Base-by-base conservation (phyloP, 1,284 basidiomycete genomes). In the Leccinum insolens region DNA sequence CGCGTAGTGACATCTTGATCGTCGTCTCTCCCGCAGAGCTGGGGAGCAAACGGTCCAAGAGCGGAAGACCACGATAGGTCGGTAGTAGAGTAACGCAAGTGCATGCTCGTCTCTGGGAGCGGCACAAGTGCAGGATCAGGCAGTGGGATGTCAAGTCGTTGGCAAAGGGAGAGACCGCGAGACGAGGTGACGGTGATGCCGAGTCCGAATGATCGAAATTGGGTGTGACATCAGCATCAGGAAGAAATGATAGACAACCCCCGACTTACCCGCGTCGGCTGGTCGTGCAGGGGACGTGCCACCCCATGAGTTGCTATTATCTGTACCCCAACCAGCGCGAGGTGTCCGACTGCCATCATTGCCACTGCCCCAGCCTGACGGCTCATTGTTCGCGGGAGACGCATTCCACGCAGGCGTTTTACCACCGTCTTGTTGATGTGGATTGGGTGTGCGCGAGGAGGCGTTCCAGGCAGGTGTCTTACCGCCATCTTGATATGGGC, bases 71-170 rank as follows among this genome's bases (percentile, higher is more conserved):
- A 11, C 89, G 85, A 71, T 90, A 94, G 4, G 87, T 92, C 76
- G 94, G 93, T 20, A 95, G 78, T 3, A 94, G 90, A 86, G 73
- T 91, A 92, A 12, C 85, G 85, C 12, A 90, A 88, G 61, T 87
- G 83, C 71, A 87, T 81, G 52, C 80, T 77, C 2, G 86, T 85
- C 72, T 86, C 84, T 1, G 80, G 79, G 22, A 76, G 77, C 65
- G 71, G 82, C 44, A 61, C 71, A 57, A 79, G 74, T 4, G 65
- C 60, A 46, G 77, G 76, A 60, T 76, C 72, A 4, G 65, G 61
- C 2, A 64, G 70, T 6, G 75, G 73, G n/a, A 78, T 76, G 25
- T 75, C 71, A 8, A 72, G 22, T 74, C 75, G 17, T 79, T 71
- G 17, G 65, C 71, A 66, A 79, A 78, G 3, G 77, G 76, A 7